Base-by-base conservation (phyloP, 1,284 basidiomycete species). In the Kwoniella shivajii region DNA sequence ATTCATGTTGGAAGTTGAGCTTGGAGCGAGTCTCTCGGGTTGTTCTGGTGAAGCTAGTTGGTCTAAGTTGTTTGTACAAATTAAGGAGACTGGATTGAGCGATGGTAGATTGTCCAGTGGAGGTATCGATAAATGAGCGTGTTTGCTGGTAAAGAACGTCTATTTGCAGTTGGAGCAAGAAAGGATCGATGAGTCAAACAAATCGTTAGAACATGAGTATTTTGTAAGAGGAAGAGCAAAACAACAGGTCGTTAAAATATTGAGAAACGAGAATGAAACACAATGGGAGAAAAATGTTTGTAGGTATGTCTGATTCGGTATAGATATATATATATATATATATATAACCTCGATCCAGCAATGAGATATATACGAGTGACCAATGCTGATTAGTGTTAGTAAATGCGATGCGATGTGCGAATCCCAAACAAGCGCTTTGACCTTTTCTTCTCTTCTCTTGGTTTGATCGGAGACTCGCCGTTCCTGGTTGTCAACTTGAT, bases 1-100 rank as follows among this genome's bases (percentile, higher is more conserved):
- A 27, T 49, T 41, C 31, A 54, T 53, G 38, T 52, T 50, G 46
- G 45, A n/a, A n/a, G n/a, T 20, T n/a, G 39, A 26, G 34, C 11
- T 14, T 36, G 43, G 38, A 6, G 49, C n/a, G n/a, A n/a, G n/a
- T n/a, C n/a, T n/a, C n/a, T n/a, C n/a, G n/a, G n/a, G n/a, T n/a
- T n/a, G n/a, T n/a, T n/a, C n/a, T 20, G 49, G 36, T 42, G 42
- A 1, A 39, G 36, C n/a, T n/a, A n/a, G n/a, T 22, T 34, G 41
- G 18, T 36, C n/a, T n/a, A 16, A 37, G 13, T 37, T 11, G 20
- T 22, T 13, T 39, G 3, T 30, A 33, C 9, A 41, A 51, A 4
- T 33, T 30, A 44, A 29, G 43, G 16, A 46, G 49, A 50, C 22
- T 43, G 18, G 16, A 43, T 26, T 22, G 18, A 16, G 38, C 10